These are phyloP conservation scores for Mucor lusitanicus DNA, from an alignment of 371 early-diverging fungal genomes.

Conservation along the genomic window DNA sequence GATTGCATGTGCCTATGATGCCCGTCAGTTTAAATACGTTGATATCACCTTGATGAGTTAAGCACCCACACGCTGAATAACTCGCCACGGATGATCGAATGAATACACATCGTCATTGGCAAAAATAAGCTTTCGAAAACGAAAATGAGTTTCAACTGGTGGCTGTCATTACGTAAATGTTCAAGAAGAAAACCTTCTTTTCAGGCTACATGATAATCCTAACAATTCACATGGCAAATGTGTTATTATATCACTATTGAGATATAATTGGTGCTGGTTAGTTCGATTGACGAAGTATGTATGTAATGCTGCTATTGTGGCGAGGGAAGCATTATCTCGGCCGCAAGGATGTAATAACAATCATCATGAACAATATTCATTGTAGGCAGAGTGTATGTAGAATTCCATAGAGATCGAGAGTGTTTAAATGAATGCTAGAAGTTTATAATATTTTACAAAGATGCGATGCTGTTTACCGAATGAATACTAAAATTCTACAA, in stretches of 20 bases:
- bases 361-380: not conserved
- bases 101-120: not conserved
- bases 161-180: not conserved
- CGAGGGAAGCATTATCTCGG: not conserved
- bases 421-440: not conserved
- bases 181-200: not conserved
- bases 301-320: not conserved
- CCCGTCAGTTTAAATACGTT: too few relatives aligned
- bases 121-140: not conserved
- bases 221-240: not conserved
- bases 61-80: not conserved
- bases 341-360: not conserved
- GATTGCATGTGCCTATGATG: too few relatives aligned
- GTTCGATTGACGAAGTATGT: not conserved
- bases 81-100: not conserved
- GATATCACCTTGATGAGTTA: too few relatives aligned
- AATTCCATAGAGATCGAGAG: not conserved
- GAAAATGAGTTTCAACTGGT: not conserved
- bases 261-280: not conserved
- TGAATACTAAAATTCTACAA: slow-evolving; percentile 39
- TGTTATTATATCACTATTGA: not conserved
- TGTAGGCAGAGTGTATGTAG: too few relatives aligned
- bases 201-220: not conserved
- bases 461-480: not conserved
- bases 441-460: not conserved